phyloP scores from a whole-genome alignment of 345 rosid genomes.

The Pseudoturritis turrita region DNA sequence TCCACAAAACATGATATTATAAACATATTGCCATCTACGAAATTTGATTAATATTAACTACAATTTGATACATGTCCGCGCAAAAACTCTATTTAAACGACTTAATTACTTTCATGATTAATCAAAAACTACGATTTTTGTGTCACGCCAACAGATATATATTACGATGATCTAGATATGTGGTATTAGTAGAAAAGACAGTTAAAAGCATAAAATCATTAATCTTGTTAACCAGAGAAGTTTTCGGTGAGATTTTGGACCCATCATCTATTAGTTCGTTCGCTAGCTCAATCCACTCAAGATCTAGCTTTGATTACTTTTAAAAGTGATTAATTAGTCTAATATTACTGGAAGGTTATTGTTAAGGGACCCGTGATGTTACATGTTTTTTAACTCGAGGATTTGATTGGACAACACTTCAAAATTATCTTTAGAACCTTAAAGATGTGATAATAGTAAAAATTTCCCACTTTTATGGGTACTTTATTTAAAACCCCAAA shows the following conservation, averaged over 20 bases:
- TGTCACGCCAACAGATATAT: background rate
- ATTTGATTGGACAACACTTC: slow-evolving; percentile 5
- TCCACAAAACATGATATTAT: background rate
- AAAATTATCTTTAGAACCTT: background rate
- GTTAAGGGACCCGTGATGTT: slow-evolving; percentile 14
- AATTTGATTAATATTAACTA: background rate
- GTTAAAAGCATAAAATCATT: background rate
- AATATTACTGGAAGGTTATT: too few relatives aligned
- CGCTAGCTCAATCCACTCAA: slow-evolving; percentile 6
- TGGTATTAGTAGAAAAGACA: background rate
- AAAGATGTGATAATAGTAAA: slow-evolving; percentile 8
- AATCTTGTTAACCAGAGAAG: background rate
- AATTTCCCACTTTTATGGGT: slow-evolving; percentile 6
- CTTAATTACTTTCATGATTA: background rate
- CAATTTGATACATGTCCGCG: background rate
- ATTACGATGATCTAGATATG: background rate
- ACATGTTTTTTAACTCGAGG: background rate
- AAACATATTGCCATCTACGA: background rate
- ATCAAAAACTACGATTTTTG: background rate
- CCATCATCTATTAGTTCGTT: background rate
- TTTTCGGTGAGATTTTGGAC: background rate
- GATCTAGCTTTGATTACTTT: background rate
- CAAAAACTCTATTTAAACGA: background rate
- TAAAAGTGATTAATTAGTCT: background rate
- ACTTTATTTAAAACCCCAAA: background rate